phyloP scores from a whole-genome alignment of 257 asterid species.

The Fraxinus cuspidata region DNA sequence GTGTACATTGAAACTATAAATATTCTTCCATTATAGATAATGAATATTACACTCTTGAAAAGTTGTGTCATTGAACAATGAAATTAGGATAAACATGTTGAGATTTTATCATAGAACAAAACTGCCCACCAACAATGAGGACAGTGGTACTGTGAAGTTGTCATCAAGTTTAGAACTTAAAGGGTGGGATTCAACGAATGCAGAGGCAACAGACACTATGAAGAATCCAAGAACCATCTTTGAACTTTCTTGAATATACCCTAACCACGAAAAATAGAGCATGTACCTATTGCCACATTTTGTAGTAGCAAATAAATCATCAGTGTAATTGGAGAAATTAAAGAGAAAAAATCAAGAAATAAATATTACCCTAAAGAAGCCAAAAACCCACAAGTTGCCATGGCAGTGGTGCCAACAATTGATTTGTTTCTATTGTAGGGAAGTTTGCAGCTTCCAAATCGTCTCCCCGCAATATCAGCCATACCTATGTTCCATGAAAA shows the following conservation, averaged over 20 bases:
- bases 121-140: constrained; percentile 43
- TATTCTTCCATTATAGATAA: too few relatives aligned
- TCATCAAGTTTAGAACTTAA: constrained; percentile 49
- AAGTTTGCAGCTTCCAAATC: constrained; percentile 49
- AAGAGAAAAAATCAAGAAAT: background rate
- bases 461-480: constrained; percentile 60
- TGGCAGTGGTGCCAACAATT: constrained; percentile 48
- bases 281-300: constrained; percentile 39
- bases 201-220: constrained; percentile 41
- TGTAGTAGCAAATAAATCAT: constrained; percentile 6
- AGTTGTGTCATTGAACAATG: background rate
- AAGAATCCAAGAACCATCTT: constrained; percentile 45
- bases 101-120: constrained; percentile 26
- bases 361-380: constrained; percentile 50
- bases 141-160: constrained; percentile 60
- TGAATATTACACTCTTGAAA: too few relatives aligned
- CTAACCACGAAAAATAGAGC: constrained; percentile 55
- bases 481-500: constrained; percentile 36
- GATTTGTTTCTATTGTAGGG: constrained; percentile 61
- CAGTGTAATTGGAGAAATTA: background rate
- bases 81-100: background rate
- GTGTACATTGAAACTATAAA: too few relatives aligned
- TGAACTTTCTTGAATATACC: constrained; percentile 42
- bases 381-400: constrained; percentile 53
- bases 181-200: constrained; percentile 63